Base-by-base conservation (phyloP, 164 flowering plant genomes). In the Umbellularia californica region DNA sequence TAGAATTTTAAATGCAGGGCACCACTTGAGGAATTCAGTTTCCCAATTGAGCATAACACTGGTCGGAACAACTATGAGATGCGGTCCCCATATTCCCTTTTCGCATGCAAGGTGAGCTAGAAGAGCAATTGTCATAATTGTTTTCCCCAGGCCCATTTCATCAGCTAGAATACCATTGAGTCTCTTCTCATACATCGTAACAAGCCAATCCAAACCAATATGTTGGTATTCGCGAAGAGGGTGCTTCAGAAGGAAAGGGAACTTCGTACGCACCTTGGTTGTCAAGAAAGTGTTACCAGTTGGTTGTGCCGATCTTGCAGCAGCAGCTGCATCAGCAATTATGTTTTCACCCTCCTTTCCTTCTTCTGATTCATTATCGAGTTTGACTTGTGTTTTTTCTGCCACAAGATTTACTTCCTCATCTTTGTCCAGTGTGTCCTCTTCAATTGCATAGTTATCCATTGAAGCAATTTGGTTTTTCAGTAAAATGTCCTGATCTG, bases 11-110 rank as follows among this genome's bases (percentile, higher is more conserved):
- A 96, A 96, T 74, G 99, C 99, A 79, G 99, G 99, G 78, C 99
- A 91, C 99, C 99, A 96, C 79, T 90, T 96, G 27, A 96, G 95
- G 86, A 96, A 93, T 80, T 96, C 99, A 12, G 99, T 96, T 83
- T 96, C 99, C 99, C 99, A 96, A 80, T 96, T 96, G 50, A 96
- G 99, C 99, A 94, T 93, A 73, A 96, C 99, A 87, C 99, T 96
- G 9, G 99, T 96, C 12, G 99, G 99, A 58, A 96, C 99, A 65
- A 96, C 97, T 77, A 96, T 96, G 28, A 96, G 92, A 85, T 96
- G 99, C 5, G 98, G 99, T 19, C 99, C 99, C 99, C 99, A 96
- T 77, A 96, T 94, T 63, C 99, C 99, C 82, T 96, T 95, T 77
- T 96, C 99, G 85, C 97, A 92, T 64, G 99, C 99, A 17, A 96